Percentiles rank a stretch among this genome's conserved stretches.
Evolutionary conservation across 768 basidiomycete species (phyloP).

Genomic region (Amylocystis lapponica): DNA sequence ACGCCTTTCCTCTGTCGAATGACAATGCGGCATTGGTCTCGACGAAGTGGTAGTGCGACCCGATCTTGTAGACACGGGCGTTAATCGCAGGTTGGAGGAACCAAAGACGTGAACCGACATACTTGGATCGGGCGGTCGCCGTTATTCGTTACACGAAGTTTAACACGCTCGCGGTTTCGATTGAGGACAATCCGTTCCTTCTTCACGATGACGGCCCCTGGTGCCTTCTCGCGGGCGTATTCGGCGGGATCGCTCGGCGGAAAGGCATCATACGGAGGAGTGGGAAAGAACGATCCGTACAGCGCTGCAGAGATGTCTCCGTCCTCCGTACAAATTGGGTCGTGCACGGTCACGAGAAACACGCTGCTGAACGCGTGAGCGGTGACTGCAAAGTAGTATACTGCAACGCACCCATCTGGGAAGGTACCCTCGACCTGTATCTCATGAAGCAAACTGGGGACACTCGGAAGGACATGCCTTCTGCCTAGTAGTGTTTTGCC

Average conservation of each 20-base stretch:
- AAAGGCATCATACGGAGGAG: conserved; percentile 64
- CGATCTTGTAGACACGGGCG: conserved; percentile 47
- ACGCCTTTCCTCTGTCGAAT: conserved; percentile 79
- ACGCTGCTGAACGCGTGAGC: conserved; percentile 38
- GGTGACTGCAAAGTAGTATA: neutral
- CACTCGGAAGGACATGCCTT: conserved; percentile 82
- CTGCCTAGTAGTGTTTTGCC: conserved; percentile 87
- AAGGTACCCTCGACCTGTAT: conserved; percentile 96
- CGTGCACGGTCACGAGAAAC: conserved; percentile 96
- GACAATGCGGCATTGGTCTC: conserved; percentile 78
- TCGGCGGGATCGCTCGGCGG: conserved; percentile 43
- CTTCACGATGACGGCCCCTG: conserved; percentile 72
- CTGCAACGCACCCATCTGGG: conserved; percentile 59
- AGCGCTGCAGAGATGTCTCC: conserved; percentile 80
- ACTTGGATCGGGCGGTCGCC: conserved; percentile 95
- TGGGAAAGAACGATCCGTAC: conserved; percentile 91
- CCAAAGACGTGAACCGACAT: conserved; percentile 13
- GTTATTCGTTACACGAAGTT: conserved; percentile 77
- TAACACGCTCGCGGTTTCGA: conserved; percentile 59
- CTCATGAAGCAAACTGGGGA: conserved; percentile 70
- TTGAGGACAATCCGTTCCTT: conserved; percentile 72
- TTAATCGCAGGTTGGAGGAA: conserved; percentile 5
- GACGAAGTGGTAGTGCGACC: conserved; percentile 92
- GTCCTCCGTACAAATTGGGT: conserved; percentile 82
- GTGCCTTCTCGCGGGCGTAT: conserved; percentile 48